Conservation (phyloP, 192 early-diverging fungal species). For the Mortierella claussenii region DNA sequence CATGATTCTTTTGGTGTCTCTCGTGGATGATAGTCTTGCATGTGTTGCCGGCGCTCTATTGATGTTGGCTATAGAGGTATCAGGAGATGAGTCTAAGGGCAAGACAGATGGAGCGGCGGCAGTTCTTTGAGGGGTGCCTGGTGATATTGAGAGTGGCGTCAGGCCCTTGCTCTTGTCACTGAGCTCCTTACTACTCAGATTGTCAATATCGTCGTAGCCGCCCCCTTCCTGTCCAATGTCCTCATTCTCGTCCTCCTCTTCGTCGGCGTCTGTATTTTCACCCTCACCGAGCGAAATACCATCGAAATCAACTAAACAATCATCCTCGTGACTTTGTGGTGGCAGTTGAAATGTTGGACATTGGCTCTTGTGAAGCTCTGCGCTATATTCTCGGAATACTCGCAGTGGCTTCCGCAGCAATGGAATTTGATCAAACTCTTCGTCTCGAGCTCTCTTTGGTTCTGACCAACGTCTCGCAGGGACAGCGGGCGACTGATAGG, state of each 20-base stretch:
- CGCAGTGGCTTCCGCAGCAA: constrained; percentile 6
- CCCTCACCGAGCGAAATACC: not conserved
- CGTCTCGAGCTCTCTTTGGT: not conserved
- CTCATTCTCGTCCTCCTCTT: constrained; percentile 35
- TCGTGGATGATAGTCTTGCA: no score
- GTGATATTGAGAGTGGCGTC: no score
- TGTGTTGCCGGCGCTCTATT: no score
- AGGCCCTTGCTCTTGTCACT: no score
- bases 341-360: not conserved
- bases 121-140: no score
- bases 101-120: no score
- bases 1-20: not conserved
- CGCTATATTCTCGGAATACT: not conserved
- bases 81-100: no score
- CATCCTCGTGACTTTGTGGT: no score
- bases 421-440: not conserved
- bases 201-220: no score
- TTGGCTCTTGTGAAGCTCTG: not conserved
- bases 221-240: no score
- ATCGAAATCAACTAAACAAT: no score
- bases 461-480: not conserved
- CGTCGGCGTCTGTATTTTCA: not conserved
- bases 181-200: not conserved
- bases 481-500: no score
- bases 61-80: not conserved